These are phyloP conservation scores for Plicaturopsis crispa DNA, from an alignment of 768 basidiomycete species.

Conservation along the genomic window DNA sequence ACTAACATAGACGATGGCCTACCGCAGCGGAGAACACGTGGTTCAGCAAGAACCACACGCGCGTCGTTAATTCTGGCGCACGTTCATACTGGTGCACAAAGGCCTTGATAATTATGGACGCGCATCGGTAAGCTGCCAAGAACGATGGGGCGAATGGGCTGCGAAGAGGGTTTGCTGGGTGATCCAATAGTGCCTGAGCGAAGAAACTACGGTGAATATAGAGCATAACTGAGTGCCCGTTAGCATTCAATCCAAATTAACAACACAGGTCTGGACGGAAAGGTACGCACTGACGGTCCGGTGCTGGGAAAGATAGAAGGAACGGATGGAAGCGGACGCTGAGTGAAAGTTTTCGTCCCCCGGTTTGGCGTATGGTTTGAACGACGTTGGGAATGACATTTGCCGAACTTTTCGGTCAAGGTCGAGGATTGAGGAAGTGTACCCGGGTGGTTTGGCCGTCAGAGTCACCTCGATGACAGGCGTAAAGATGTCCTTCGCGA, in stretches of 20 bases:
- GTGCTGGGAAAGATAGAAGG: constrained; percentile 50
- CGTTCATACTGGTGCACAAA: constrained; percentile 41
- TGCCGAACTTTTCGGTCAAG: constrained; percentile 45
- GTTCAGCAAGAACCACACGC: constrained; percentile 18
- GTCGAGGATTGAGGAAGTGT: constrained; percentile 38
- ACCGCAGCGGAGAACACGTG: constrained; percentile 4
- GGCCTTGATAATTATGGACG: constrained; percentile 43
- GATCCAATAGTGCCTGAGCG: constrained; percentile 48
- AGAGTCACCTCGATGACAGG: constrained; percentile 40
- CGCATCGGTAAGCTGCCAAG: constrained; percentile 44
- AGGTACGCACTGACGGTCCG: constrained; percentile 54
- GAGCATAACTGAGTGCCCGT: too few relatives aligned
- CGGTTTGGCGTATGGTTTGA: constrained; percentile 37
- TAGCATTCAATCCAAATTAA: too few relatives aligned
- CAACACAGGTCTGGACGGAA: too few relatives aligned
- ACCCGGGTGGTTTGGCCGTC: constrained; percentile 38
- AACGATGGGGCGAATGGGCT: constrained; percentile 52
- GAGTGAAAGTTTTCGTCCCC: constrained; percentile 41
- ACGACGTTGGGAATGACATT: constrained; percentile 25
- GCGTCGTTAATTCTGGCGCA: constrained; percentile 37
- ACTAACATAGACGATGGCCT: too few relatives aligned
- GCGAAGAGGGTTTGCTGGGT: constrained; percentile 43
- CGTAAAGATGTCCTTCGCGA: constrained; percentile 42
- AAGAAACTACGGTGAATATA: constrained; percentile 53
- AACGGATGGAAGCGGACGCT: constrained; percentile 39